A percentile compares a stretch with the other conserved stretches of the same genome.
Conservation (phyloP, 1,139 yeast species). For the Zygosaccharomyces sapae region DNA sequence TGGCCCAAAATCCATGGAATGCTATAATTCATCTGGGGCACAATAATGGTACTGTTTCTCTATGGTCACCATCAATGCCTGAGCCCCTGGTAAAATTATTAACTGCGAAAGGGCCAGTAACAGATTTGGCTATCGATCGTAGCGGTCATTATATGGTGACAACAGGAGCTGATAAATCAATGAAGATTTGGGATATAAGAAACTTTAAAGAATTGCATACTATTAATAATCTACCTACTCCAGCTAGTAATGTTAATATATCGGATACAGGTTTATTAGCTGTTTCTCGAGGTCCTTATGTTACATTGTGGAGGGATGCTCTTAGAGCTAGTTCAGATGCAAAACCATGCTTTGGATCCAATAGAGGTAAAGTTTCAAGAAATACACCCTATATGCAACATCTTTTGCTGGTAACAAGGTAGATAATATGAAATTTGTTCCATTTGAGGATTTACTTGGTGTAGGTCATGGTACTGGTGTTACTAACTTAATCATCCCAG, state of each 20-base stretch:
- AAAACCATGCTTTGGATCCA: slow-evolving; percentile 40
- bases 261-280: slow-evolving; percentile 86
- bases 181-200: slow-evolving; percentile 93
- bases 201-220: slow-evolving; percentile 68
- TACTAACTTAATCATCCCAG: slow-evolving; percentile 82
- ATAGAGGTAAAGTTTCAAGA: slow-evolving; percentile 34
- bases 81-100: slow-evolving; percentile 82
- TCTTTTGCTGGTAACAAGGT: slow-evolving; percentile 73
- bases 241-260: slow-evolving; percentile 72
- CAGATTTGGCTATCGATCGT: slow-evolving; percentile 82
- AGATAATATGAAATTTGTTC: slow-evolving; percentile 69
- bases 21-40: slow-evolving; percentile 95
- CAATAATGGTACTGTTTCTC: slow-evolving; percentile 83
- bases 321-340: slow-evolving; percentile 44
- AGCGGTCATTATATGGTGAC: slow-evolving; percentile 94
- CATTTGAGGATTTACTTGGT: slow-evolving; percentile 93
- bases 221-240: slow-evolving; percentile 70
- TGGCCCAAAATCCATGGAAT: slow-evolving; percentile 92
- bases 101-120: slow-evolving; percentile 79
- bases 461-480: slow-evolving; percentile 80
- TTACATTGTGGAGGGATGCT: slow-evolving; percentile 80
- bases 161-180: slow-evolving; percentile 77
- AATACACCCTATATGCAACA: slow-evolving; percentile 90
- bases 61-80: slow-evolving; percentile 91
- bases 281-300: slow-evolving; percentile 93